Percentiles rank a stretch among this genome's conserved stretches.
phyloP scores from a whole-genome alignment of 306 rosid genomes.

The Inga leiocalycina region DNA sequence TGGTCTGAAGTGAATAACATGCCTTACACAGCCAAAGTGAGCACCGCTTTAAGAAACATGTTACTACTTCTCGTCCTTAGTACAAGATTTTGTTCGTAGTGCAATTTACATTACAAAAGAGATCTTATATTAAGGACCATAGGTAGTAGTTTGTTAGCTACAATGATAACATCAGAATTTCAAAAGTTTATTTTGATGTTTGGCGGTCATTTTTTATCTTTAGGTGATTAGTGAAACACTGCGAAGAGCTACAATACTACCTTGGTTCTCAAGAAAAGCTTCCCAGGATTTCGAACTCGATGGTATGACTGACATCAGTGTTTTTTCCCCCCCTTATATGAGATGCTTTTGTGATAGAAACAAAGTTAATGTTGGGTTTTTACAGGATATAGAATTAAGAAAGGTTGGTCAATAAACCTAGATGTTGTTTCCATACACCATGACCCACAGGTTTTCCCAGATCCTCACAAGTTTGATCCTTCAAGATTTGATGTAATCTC shows the following conservation, averaged over 20 bases:
- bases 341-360: background rate
- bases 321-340: background rate
- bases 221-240: conserved; percentile 86
- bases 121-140: too few relatives aligned
- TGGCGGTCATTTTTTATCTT: conserved; percentile 14
- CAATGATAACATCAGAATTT: conserved; percentile 3
- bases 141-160: background rate
- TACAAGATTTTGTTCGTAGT: too few relatives aligned
- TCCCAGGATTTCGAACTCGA: conserved; percentile 82
- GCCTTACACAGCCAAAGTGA: conserved; percentile 82
- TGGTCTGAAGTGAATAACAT: conserved; percentile 77
- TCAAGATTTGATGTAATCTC: conserved; percentile 77
- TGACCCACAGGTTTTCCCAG: conserved; percentile 58
- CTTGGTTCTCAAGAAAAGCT: conserved; percentile 90
- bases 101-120: too few relatives aligned
- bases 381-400: conserved; percentile 72
- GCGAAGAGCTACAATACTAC: conserved; percentile 78
- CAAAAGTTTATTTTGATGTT: background rate
- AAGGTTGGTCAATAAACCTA: conserved; percentile 81
- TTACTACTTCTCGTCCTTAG: too few relatives aligned
- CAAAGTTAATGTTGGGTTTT: conserved; percentile 19
- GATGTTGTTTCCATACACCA: conserved; percentile 93
- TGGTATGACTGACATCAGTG: conserved; percentile 41
- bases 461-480: conserved; percentile 74
- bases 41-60: background rate